Evolutionary conservation across 73 alveolate genomes (phyloP), one percentile per base, ranked within the genome.

Genomic region (Blepharisma japonicum): DNA sequence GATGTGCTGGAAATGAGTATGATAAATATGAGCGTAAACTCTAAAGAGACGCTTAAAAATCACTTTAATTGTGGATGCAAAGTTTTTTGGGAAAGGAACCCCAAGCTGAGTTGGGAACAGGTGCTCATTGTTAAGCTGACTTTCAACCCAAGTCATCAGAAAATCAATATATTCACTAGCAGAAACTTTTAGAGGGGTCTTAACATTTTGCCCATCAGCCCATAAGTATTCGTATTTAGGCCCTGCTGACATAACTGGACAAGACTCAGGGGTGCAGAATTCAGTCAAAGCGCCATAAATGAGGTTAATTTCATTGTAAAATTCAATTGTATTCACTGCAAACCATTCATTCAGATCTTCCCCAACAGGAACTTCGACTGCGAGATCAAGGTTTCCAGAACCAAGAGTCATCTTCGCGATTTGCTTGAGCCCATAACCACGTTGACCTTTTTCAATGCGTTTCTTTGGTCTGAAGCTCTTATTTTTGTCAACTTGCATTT

Each of bases 271-370:
- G 23, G 95, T 92, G 83, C 97, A 92, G 81, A 92, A 92, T 81
- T 92, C 97, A 20, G 92, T 88, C 21, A 92, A 83, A 7, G 92
- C 89, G 8, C 97, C 97, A 68, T 92, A 92, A 5, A 92, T 86
- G 27, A 92, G 92, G 56, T 91, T 88, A 23, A 92, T 92, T 71
- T 92, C 97, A 78, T 92, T 92, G 84, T 93, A 93, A 88, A 96
- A 93, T 86, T 95, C 99, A 27, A 96, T 96, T 27, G 99, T 96
- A 81, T 96, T 96, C 7, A 96, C 98, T 55, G 99, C 99, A 77
- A 96, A 90, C 99, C 99, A 96, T 85, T 96, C 98, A 79, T 96
- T 96, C 55, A 93, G 92, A 71, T 96, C 99, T 81, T 96, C 99
- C 7, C 99, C 99, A 47, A 94, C 94, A 48, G 98, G 98, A 32